These are phyloP conservation scores for Xylaria hypoxylon DNA, from an alignment of 2,329 filamentous ascomycete genomes.

Conservation along the genomic window DNA sequence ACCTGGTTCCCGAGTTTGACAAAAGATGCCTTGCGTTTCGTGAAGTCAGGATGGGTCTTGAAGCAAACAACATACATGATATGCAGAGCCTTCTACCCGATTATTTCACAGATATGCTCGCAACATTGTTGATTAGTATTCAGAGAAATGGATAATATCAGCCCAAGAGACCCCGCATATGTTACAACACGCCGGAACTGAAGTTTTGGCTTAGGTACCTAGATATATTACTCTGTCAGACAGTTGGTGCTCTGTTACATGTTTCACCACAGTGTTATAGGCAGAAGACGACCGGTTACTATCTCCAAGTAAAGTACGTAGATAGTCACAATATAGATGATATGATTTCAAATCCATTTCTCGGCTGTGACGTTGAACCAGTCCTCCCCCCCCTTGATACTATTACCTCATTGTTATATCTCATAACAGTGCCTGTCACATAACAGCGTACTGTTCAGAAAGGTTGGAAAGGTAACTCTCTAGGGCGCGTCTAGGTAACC, in stretches of 20 bases:
- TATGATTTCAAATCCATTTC: too few relatives aligned
- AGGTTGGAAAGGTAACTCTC: too few relatives aligned
- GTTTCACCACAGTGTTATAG: neutral
- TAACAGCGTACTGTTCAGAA: too few relatives aligned
- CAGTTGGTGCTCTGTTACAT: neutral
- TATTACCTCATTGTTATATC: too few relatives aligned
- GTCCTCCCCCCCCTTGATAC: too few relatives aligned
- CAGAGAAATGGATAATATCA: too few relatives aligned
- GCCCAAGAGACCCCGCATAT: too few relatives aligned
- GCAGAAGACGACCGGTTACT: neutral
- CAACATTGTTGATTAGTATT: neutral
- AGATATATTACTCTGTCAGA: neutral
- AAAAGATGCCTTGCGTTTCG: neutral
- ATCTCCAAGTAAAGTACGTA: too few relatives aligned
- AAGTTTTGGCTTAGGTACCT: neutral
- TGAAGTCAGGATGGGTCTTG: neutral
- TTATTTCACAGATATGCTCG: neutral
- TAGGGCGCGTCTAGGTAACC: too few relatives aligned
- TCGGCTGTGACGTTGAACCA: too few relatives aligned
- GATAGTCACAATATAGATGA: too few relatives aligned
- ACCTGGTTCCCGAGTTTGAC: neutral
- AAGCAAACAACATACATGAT: neutral
- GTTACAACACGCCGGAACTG: neutral
- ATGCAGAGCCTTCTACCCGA: neutral
- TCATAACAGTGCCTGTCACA: too few relatives aligned